A percentile compares a stretch with the other conserved stretches of the same genome.
These are phyloP conservation scores for Teunomyces barrocoloradensis DNA, from an alignment of 805 yeast species.

Conservation along the genomic window DNA sequence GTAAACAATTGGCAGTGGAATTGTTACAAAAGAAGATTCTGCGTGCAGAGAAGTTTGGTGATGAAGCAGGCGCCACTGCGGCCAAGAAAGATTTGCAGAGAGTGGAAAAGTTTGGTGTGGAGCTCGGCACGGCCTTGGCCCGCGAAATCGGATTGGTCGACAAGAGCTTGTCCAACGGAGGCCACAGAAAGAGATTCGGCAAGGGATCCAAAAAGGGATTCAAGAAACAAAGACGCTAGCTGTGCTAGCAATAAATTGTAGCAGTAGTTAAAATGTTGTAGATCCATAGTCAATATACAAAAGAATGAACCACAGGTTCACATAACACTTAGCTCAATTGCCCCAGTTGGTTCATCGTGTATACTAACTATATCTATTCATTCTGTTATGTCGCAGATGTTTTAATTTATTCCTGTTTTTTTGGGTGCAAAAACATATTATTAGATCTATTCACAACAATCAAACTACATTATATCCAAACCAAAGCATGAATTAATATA, in stretches of 20 bases:
- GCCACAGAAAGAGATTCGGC: slow-evolving; percentile 12
- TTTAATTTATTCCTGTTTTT: no score
- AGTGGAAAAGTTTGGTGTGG: slow-evolving; percentile 83
- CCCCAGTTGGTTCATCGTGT: no score
- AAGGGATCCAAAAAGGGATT: neutral
- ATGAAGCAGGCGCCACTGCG: slow-evolving; percentile 51
- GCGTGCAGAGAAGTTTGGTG: slow-evolving; percentile 78
- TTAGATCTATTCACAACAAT: no score
- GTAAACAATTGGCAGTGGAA: slow-evolving; percentile 65
- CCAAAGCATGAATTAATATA: no score
- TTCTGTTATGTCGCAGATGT: no score
- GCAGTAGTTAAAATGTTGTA: neutral
- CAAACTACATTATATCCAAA: no score
- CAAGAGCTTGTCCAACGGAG: slow-evolving; percentile 27
- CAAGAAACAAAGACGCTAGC: slow-evolving; percentile 1
- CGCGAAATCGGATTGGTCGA: slow-evolving; percentile 60
- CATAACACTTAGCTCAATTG: no score
- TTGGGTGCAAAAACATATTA: no score
- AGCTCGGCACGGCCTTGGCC: slow-evolving; percentile 62
- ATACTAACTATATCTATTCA: no score
- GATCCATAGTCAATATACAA: neutral
- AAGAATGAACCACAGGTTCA: no score
- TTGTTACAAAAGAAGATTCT: slow-evolving; percentile 63
- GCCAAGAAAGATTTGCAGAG: slow-evolving; percentile 65
- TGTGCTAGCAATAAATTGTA: neutral